Percentiles rank a stretch among this genome's conserved stretches.
These are phyloP conservation scores for Calonectria multiphialidica DNA, from an alignment of 2,329 filamentous ascomycete genomes.

Conservation along the genomic window DNA sequence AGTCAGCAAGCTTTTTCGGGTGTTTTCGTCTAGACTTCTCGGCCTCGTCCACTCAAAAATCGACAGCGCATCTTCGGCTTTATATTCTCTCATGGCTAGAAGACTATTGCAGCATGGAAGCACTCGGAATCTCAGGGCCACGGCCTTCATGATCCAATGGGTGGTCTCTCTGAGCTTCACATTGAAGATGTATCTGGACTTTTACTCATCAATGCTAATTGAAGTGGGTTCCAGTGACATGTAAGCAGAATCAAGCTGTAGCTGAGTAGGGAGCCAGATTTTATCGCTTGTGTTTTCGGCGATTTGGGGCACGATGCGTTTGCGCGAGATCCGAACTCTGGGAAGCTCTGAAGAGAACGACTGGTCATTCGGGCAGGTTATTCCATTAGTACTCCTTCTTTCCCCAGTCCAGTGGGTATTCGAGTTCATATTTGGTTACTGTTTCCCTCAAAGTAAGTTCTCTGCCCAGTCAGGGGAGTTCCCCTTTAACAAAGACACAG, in stretches of 20 bases:
- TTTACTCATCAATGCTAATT: background rate
- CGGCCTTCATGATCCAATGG: background rate
- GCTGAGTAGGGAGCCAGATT: background rate
- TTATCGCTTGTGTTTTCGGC: background rate
- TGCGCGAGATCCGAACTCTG: background rate
- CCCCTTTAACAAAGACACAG: too few relatives aligned
- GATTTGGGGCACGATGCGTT: background rate
- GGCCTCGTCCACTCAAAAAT: background rate
- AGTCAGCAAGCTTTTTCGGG: background rate
- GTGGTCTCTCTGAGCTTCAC: too few relatives aligned
- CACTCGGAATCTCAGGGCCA: background rate
- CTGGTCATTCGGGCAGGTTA: background rate
- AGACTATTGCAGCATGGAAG: background rate
- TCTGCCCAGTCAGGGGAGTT: too few relatives aligned
- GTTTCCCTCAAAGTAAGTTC: background rate
- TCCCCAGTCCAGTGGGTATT: background rate
- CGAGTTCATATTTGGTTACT: background rate
- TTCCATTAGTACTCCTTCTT: background rate
- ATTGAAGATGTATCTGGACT: background rate
- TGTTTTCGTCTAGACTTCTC: background rate
- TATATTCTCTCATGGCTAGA: background rate
- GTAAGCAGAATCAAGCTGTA: background rate
- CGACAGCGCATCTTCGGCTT: background rate
- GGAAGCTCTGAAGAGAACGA: background rate
- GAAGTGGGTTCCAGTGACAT: background rate